Evolutionary conservation across 1,284 basidiomycete genomes (phyloP), one percentile per base, ranked within the genome.

Genomic region (Apiotrichum brassicae): DNA sequence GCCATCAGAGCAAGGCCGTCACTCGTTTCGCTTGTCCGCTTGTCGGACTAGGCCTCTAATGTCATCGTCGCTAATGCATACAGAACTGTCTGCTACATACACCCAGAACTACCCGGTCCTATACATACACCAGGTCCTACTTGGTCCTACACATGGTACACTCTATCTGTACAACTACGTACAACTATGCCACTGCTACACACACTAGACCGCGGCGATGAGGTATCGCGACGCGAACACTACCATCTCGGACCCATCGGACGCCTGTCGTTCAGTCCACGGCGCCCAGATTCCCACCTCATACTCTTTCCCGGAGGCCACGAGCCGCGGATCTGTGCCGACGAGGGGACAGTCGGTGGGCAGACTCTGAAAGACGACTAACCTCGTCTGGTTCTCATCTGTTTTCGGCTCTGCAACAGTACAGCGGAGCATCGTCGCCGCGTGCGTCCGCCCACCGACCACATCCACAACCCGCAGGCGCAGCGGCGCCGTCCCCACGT

Each of bases 201-300:
- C 26, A n/a, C 22, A 28, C 33, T 64, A 34, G 33, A 34, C 13
- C 9, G 33, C 60, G 5, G 56, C 66, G 24, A 71, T 56, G 22
- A 71, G 53, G 47, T 66, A 71, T 20, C 69, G 53, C 18, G 61
- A 62, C 1, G 59, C 67, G 25, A 66, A 58, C 3, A 66, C 6
- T 13, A 56, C 57, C 12, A 18, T 6, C n/a, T 20, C 40, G 9
- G 30, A 6, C 23, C 13, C 36, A 1, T 35, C 30, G 48, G 47
- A 19, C 33, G 18, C 18, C 14, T 3, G 58, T 3, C 48, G 32
- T 37, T 63, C 59, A 26, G 37, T 54, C 48, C 53, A 59, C 6
- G 55, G 52, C 6, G 20, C 42, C 61, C 65, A 66, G 11, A 66
- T 33, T 2, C 65, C 67, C 2, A 60, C 53, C 33, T 61, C 53